Evolutionary conservation across 352 stramenopile species (phyloP), one percentile per base, ranked within the genome.

Genomic region (Globisporangium apiculatum): DNA sequence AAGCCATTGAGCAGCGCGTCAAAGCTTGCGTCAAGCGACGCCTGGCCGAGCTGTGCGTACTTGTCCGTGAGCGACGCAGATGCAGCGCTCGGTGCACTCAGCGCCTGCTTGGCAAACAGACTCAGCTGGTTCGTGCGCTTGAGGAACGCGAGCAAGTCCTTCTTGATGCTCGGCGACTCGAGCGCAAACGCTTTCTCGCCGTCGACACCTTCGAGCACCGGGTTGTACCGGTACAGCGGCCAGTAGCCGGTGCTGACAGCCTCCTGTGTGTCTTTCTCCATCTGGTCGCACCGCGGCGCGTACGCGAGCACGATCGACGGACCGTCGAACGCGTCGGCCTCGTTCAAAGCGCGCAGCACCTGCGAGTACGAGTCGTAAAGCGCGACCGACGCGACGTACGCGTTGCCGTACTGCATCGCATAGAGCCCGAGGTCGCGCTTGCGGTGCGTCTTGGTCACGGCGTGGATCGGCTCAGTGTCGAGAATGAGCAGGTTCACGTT

Each of bases 341-440:
- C 89, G 61, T 95, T 88, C 51, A 97, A 68, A n/a, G 89, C 85
- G 48, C 89, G 80, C 50, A 96, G 73, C 48, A 96, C 77, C 57
- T 91, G 81, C 52, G 81, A 89, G 65, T 93, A 89, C 63, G 79
- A 90, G 66, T 90, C 83, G 74, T 96, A 95, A 12, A 97, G 68
- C 42, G 85, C 88, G 5, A 97, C 88, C 1, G 87, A 96, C 6
- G 90, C 90, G 48, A 97, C 88, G 66, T 97, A 97, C 1, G 91
- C 84, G 68, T 97, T 95, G 60, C 92, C 87, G 65, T 97, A 97
- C 61, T 94, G 89, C 90, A 97, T 97, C 15, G 92, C 91, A 53
- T 96, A 97, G 52, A 96, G 70, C 40, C 89, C 90, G 12, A 97
- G 74, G 53, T 96, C 87, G 43, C 93, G 93, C 75, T 97, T 97